Base-by-base conservation (phyloP, 23 red algal genomes). In the Gracilaria vermiculophylla region DNA sequence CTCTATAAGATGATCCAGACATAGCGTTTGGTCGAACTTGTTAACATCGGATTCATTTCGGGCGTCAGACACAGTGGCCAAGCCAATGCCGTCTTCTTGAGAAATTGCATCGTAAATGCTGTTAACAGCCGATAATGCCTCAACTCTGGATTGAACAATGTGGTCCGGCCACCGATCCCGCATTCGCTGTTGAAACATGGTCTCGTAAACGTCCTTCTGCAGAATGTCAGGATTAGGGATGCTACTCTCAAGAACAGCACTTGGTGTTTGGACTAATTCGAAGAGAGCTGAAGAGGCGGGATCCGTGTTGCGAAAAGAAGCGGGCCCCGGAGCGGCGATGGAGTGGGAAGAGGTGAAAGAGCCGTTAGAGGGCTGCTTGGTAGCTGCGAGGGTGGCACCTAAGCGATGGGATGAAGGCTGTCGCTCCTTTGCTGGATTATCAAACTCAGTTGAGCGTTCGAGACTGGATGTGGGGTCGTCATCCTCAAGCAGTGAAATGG, bases 121-220 rank as follows among this genome's bases (percentile, higher is more conserved):
- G 27, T 88, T 62, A 29, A 88, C 84, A 14, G 53, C 50, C 4
- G 66, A n/a, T 6, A 64, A 25, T 11, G 84, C 84, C 35, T 88
- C 56, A 13, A 88, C 52, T n/a, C 84, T 45, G 0, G 84, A 88
- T 19, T 77, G 12, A 27, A 54, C 72, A 58, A 88, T 64, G 51
- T 88, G 58, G 25, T 76, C 29, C 17, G 84, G 84, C 84, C 84
- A 88, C n/a, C 27, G 12, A 47, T 88, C 84, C 3, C 84, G 66
- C 39, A 88, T 70, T 2, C 69, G 84, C 25, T 66, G 60, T 55
- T 88, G 84, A 52, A 88, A 88, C n/a, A 88, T 88, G 44, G 29
- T 3, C 56, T 88, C 84, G 69, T 88, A 88, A 11, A 88, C 53
- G 20, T 76, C 39, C 53, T 69, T 76, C 35, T 88, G 84, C 54